phyloP scores from a whole-genome alignment of 2,329 filamentous ascomycete species.

The Cryphonectria nitschkei region DNA sequence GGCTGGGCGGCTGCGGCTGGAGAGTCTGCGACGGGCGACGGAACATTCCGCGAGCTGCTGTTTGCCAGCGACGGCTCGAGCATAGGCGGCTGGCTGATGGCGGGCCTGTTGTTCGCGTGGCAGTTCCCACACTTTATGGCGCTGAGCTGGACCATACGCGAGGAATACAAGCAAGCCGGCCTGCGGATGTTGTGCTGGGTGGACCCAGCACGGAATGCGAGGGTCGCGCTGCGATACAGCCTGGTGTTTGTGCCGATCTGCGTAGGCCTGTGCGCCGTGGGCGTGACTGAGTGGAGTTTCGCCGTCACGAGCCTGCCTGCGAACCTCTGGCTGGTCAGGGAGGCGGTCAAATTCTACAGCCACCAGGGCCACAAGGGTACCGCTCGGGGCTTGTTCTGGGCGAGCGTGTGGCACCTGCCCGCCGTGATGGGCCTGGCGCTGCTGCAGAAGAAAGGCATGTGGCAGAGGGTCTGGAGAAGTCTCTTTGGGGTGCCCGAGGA shows the following conservation, averaged over 20 bases:
- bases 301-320: conserved; percentile 78
- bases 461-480: conserved; percentile 78
- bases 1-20: conserved; percentile 95
- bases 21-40: conserved; percentile 76
- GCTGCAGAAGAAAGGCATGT: conserved; percentile 91
- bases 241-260: conserved; percentile 86
- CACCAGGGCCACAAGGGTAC: conserved; percentile 77
- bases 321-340: conserved; percentile 82
- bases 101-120: conserved; percentile 86
- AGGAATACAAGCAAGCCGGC: conserved; percentile 79
- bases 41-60: conserved; percentile 77
- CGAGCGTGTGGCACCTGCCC: conserved; percentile 94
- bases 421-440: conserved; percentile 88
- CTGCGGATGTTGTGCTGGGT: conserved; percentile 81
- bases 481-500: conserved; percentile 63
- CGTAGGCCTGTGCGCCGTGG: conserved; percentile 73
- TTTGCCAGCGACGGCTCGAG: conserved; percentile 65
- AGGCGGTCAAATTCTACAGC: conserved; percentile 82
- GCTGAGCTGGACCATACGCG: conserved; percentile 82
- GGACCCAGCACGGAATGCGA: conserved; percentile 81
- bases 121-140: conserved; percentile 99
- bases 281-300: conserved; percentile 86
- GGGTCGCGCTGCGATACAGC: conserved; percentile 87
- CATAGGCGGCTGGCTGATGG: conserved; percentile 86
- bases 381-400: conserved; percentile 90